Evolutionary conservation across 371 early-diverging fungal genomes (phyloP).

Genomic region (Capillidium heterosporum): DNA sequence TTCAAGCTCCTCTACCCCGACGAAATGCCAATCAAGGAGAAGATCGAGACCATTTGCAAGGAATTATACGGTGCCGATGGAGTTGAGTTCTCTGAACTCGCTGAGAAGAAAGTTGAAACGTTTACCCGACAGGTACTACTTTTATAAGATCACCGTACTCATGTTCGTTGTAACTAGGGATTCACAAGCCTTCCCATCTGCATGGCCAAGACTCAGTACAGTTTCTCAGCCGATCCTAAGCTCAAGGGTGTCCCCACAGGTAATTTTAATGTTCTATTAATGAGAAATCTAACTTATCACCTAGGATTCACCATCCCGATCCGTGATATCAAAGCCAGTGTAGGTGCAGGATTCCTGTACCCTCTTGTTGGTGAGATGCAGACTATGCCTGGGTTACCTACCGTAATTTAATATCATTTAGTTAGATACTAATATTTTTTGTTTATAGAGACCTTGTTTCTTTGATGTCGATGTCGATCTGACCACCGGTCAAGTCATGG

Average conservation of each 20-base stretch:
- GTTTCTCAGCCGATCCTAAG: conserved; percentile 74
- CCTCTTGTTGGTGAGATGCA: conserved; percentile 90
- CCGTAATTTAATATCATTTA: conserved; percentile 18
- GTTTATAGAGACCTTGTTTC: conserved; percentile 67
- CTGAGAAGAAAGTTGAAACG: conserved; percentile 58
- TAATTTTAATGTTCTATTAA: conserved; percentile 34
- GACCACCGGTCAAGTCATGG: conserved; percentile 63
- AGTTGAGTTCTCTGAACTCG: conserved; percentile 59
- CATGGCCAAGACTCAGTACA: conserved; percentile 95
- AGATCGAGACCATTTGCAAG: conserved; percentile 79
- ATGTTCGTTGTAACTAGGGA: conserved; percentile 24
- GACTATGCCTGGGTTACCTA: conserved; percentile 96
- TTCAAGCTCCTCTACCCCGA: conserved; percentile 81
- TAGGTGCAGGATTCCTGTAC: conserved; percentile 96
- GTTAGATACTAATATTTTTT: neutral
- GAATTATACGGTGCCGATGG: conserved; percentile 90
- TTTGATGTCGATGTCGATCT: conserved; percentile 86
- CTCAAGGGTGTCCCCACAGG: conserved; percentile 84
- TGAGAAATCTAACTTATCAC: conserved; percentile 28
- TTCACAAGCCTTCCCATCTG: conserved; percentile 80
- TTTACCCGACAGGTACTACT: conserved; percentile 41
- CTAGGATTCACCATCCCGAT: conserved; percentile 70
- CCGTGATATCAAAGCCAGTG: conserved; percentile 80
- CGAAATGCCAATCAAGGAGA: conserved; percentile 50
- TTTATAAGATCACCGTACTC: neutral